Evolutionary conservation across 2,329 filamentous ascomycete species (phyloP), one percentile per base, ranked within the genome.

Genomic region (Xylariaceae sp.): DNA sequence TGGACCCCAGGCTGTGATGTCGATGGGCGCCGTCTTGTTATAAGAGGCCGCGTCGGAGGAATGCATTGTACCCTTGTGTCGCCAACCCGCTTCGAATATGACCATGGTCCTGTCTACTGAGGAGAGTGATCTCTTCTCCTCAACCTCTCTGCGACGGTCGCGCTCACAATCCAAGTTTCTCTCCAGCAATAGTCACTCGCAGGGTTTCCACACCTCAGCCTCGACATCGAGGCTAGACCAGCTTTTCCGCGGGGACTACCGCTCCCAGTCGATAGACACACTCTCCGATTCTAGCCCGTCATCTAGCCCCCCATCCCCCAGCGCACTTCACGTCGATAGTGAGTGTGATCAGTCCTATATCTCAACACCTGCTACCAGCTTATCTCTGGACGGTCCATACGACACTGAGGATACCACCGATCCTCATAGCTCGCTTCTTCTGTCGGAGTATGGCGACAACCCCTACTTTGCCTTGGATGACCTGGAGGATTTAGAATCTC

Each of bases 301-400:
- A 2, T 84, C 83, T 2, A 73, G 77, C 2, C 77, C 81, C n/a
- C 83, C 83, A 0, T 85, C 83, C 37, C 83, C 84, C 30, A 77
- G 76, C 56, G 78, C 79, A 11, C 62, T 78, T 41, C 78, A 80
- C 57, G 75, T 75, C 57, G 82, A 83, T 63, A 83, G 75, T 71
- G 85, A 64, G 51, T 56, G 75, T 18, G 76, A 80, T 58, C 79
- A 80, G 3, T 87, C 85, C 1, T 83, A 80, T 69, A 77, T 79
- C 23, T 88, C 86, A 1, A 88, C 85, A 2, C 82, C 85, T 3
- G 80, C 82, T 15, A 86, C 84, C 66, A 87, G 82, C 65, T 73
- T 87, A 57, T 88, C 85, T 10, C 74, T 88, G 57, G 80, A 82
- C 57, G 82, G 80, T 51, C 81, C 82, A 60, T 81, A 77, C 67